Evolutionary conservation across 1,284 basidiomycete species (phyloP).

Genomic region (Boletellus deceptivus): DNA sequence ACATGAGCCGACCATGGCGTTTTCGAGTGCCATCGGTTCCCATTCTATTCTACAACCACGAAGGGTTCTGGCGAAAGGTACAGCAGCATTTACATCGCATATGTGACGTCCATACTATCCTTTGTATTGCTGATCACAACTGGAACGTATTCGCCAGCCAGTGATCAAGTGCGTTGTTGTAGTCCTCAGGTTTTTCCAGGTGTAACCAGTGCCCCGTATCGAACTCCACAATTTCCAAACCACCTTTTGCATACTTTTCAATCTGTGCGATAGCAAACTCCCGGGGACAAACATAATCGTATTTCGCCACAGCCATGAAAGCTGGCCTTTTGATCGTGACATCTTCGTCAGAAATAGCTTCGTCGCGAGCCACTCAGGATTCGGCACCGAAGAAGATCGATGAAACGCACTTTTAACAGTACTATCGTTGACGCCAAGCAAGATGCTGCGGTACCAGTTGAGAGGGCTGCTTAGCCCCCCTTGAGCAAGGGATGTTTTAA

Average conservation of each 20-base stretch:
- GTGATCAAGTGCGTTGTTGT: conserved; percentile 31
- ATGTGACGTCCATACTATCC: conserved; percentile 3
- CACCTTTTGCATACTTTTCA: conserved; percentile 29
- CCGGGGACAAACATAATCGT: conserved; percentile 27
- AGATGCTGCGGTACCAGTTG: conserved; percentile 29
- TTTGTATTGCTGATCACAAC: conserved; percentile 6
- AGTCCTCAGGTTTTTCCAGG: conserved; percentile 27
- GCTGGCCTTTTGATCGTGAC: conserved; percentile 28
- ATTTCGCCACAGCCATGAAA: conserved; percentile 32
- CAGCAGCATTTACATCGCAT: conserved; percentile 2
- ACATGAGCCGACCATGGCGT: background rate
- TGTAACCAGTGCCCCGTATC: conserved; percentile 34
- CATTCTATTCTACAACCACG: background rate
- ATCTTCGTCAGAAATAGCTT: conserved; percentile 26
- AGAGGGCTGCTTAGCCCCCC: conserved; percentile 33
- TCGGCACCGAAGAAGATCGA: background rate
- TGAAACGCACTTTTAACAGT: conserved; percentile 21
- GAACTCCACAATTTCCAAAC: conserved; percentile 29
- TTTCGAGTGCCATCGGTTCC: background rate
- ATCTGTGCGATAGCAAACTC: conserved; percentile 24
- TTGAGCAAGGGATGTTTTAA: conserved; percentile 19
- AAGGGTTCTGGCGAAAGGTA: conserved; percentile 1
- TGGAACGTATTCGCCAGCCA: conserved; percentile 26
- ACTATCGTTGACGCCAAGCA: conserved; percentile 26
- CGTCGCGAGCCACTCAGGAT: background rate